Percentiles rank a stretch among this genome's conserved stretches.
Evolutionary conservation across 2,329 filamentous ascomycete genomes (phyloP).

Genomic region (Cylindrodendrum hubeiense): DNA sequence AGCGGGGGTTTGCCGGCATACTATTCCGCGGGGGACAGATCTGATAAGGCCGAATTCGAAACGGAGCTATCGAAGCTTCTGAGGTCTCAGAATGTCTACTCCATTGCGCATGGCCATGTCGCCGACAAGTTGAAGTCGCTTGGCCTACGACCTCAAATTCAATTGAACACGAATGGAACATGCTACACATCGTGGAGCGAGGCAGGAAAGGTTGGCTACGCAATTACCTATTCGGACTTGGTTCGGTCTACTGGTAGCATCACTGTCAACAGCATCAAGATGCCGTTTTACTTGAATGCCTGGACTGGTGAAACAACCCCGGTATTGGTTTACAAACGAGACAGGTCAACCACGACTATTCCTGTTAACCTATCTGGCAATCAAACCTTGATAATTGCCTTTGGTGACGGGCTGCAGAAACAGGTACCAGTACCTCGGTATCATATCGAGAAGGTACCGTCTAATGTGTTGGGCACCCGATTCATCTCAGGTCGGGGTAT

Average conservation of each 20-base stretch:
- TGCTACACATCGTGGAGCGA: conserved; percentile 10
- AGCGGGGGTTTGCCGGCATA: not conserved
- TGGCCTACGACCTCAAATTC: not conserved
- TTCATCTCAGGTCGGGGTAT: not conserved
- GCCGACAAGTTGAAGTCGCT: not conserved
- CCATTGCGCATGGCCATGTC: not conserved
- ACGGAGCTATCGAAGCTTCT: not conserved
- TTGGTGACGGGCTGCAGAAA: not conserved
- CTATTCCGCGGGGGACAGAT: not conserved
- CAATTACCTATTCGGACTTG: conserved; percentile 11
- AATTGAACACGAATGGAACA: conserved; percentile 2
- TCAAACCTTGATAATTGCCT: conserved; percentile 8
- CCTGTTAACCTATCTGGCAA: conserved; percentile 11
- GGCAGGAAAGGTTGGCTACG: not conserved
- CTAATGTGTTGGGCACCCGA: not conserved
- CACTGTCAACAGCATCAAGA: not conserved
- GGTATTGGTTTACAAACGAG: not conserved
- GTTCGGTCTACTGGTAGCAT: not conserved
- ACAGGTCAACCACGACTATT: not conserved
- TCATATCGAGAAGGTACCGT: not conserved
- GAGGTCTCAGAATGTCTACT: not conserved
- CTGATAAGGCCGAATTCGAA: not conserved
- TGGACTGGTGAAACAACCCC: conserved; percentile 11
- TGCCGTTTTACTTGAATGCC: conserved; percentile 2
- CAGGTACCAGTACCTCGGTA: not conserved